Conservation (phyloP, 768 basidiomycete species). For the Cantharellus anzutake region DNA sequence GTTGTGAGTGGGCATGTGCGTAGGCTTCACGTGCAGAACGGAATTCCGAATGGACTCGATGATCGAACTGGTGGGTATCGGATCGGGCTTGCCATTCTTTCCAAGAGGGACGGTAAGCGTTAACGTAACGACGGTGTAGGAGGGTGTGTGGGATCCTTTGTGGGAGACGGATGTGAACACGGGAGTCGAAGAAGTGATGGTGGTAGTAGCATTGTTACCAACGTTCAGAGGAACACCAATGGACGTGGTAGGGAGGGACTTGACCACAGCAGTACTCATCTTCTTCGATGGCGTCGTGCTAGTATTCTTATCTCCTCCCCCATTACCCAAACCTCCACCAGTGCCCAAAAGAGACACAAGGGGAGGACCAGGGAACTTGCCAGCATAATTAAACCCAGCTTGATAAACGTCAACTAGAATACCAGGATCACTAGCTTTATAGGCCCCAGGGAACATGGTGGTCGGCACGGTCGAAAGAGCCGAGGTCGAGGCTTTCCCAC, state of each 20-base stretch:
- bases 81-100: no score
- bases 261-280: neutral
- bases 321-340: neutral
- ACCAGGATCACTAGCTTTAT: conserved; percentile 49
- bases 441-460: conserved; percentile 54
- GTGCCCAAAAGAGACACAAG: conserved; percentile 1
- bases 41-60: no score
- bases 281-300: neutral
- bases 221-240: neutral
- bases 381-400: conserved; percentile 7
- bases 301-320: neutral
- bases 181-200: neutral
- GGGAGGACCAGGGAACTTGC: conserved; percentile 9
- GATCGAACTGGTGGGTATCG: no score
- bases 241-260: neutral
- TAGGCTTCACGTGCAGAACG: no score
- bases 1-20: no score
- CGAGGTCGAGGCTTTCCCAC: conserved; percentile 30
- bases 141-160: no score
- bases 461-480: conserved; percentile 14
- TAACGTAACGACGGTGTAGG: no score
- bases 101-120: no score
- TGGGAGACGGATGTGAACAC: neutral
- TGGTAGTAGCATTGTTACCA: neutral
- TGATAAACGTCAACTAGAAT: conserved; percentile 26